phyloP scores from a whole-genome alignment of 1,139 yeast species.

The Saccharomyces pastorianus region DNA sequence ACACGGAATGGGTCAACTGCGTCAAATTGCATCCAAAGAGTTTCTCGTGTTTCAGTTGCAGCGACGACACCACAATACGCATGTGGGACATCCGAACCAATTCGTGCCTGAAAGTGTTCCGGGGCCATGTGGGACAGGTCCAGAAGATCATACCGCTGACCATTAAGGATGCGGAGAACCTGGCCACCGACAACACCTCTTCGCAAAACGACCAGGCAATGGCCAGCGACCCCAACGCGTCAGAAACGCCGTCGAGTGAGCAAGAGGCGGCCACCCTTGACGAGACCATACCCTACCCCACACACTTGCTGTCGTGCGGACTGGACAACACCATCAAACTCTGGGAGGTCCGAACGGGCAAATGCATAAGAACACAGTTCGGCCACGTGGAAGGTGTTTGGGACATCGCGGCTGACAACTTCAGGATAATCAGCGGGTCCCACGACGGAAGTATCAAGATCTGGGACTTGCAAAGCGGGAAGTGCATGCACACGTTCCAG shows the following conservation, averaged over 20 bases:
- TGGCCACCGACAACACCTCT: conserved; percentile 31
- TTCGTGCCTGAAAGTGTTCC: conserved; percentile 65
- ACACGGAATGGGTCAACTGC: conserved; percentile 83
- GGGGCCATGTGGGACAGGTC: conserved; percentile 67
- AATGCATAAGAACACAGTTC: conserved; percentile 84
- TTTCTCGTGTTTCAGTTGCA: conserved; percentile 72
- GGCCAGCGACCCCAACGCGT: conserved; percentile 9
- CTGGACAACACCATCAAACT: conserved; percentile 87
- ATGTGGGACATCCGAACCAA: conserved; percentile 90
- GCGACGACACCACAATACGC: conserved; percentile 85
- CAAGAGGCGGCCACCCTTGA: conserved; percentile 13
- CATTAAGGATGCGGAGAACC: conserved; percentile 37
- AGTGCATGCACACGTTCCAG: conserved; percentile 85
- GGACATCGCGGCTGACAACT: conserved; percentile 92
- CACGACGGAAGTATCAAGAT: conserved; percentile 85
- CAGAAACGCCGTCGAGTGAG: background rate
- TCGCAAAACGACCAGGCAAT: conserved; percentile 8
- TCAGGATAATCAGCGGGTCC: conserved; percentile 87
- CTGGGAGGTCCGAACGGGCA: conserved; percentile 84
- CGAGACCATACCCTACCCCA: conserved; percentile 44
- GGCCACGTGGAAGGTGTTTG: conserved; percentile 98
- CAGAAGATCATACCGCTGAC: conserved; percentile 82
- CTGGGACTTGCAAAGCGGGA: conserved; percentile 93
- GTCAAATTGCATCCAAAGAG: conserved; percentile 80
- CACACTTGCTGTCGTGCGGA: conserved; percentile 79